Evolutionary conservation across 2,329 filamentous ascomycete species (phyloP), one percentile per base, ranked within the genome.

Genomic region (Sarocladium kiliense): DNA sequence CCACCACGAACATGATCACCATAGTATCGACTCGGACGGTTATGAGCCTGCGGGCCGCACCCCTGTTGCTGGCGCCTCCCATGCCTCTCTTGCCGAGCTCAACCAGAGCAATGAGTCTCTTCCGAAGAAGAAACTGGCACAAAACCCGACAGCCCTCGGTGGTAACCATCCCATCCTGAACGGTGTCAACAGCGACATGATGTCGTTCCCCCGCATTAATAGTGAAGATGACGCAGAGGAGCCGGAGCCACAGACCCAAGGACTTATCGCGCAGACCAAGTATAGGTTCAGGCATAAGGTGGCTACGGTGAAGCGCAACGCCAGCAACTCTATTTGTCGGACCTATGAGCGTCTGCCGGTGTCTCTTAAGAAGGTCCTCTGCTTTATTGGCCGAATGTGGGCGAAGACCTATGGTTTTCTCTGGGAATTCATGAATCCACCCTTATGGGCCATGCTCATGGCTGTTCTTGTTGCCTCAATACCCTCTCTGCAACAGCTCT

Each of bases 381-480:
- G 57, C 3, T 61, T 54, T 14, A 10, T 69, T 18, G 41, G 34
- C 12, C 25, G 45, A 7, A 16, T 16, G 14, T 18, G 58, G 55
- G 68, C 63, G 63, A 64, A 77, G 68, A 57, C 89, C 64, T 71
- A 82, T 59, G 70, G 71, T 41, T 90, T 89, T 53, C 67, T 90
- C 10, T 91, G 87, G 87, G 86, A 87, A 54, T 94, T 95, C 68
- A 96, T 96, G 91, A 96, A 96, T 72, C 91, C 91, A 41, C 91
- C 91, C 1, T 83, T 96, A 12, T 96, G 90, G 89, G 90, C 91
- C 32, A 96, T 96, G 91, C 75, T 96, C 30, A 75, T 84, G 36
- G 88, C 91, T 16, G 85, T 96, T 45, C 72, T 96, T 53, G 89
- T 99, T 5, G 94, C 94, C 2, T 96, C 91, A 1, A 82, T 97